Percentiles rank a stretch among this genome's conserved stretches.
These are phyloP conservation scores for Umbelopsis isabellina DNA, from an alignment of 192 early-diverging fungal species.

Conservation along the genomic window DNA sequence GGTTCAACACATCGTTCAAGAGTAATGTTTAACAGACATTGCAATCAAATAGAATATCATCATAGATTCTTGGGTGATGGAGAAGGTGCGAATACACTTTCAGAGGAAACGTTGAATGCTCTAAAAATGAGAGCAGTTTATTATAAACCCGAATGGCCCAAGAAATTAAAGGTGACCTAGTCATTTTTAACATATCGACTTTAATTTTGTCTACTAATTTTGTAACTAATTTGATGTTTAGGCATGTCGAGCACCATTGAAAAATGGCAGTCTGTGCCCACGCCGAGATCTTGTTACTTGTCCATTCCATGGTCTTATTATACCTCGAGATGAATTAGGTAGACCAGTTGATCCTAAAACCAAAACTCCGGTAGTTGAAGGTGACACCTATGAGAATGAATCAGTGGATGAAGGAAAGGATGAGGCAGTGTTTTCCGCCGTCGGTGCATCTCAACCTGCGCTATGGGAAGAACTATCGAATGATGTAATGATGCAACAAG, in stretches of 20 bases:
- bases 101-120: constrained; percentile 50
- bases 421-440: constrained; percentile 7
- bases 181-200: too few species aligned
- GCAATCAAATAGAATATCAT: constrained; percentile 43
- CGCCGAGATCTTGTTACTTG: constrained; percentile 68
- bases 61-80: constrained; percentile 71
- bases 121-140: constrained; percentile 62
- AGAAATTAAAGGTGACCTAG: constrained; percentile 50
- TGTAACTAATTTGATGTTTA: too few species aligned
- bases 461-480: constrained; percentile 53
- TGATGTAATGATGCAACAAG: constrained; percentile 48
- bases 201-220: too few species aligned
- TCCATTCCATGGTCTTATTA: constrained; percentile 65
- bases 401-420: constrained; percentile 16
- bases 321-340: constrained; percentile 63
- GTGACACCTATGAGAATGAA: constrained; percentile 20
- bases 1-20: neutral
- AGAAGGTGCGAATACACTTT: constrained; percentile 60
- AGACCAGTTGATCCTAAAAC: constrained; percentile 33
- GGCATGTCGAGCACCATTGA: constrained; percentile 67
- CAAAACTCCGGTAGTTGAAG: constrained; percentile 21
- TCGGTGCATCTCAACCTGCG: constrained; percentile 14
- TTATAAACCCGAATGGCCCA: constrained; percentile 42
- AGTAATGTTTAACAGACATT: neutral
- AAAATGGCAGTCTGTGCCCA: constrained; percentile 63